Percentiles rank a stretch among this genome's conserved stretches.
Conservation (phyloP, 1,139 yeast genomes). For the Blastobotrys buckinghamii region DNA sequence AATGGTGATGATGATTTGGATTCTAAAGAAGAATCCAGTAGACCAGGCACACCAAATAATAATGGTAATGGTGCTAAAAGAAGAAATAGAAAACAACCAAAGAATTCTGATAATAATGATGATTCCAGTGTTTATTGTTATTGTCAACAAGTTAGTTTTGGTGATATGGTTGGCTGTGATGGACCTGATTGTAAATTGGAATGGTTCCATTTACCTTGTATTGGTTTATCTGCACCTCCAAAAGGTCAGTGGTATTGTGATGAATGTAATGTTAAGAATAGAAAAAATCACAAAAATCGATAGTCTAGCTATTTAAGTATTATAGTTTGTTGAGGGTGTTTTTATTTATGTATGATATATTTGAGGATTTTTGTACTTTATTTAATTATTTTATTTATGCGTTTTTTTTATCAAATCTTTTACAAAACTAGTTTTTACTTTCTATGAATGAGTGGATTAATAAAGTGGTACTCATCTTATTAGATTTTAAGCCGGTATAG, state of each 20-base stretch:
- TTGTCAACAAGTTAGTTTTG: constrained; percentile 94
- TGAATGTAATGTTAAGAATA: constrained; percentile 49
- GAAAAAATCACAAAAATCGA: background rate
- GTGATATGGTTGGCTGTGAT: constrained; percentile 99
- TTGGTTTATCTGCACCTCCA: constrained; percentile 84
- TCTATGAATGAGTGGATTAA: no score
- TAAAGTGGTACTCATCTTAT: no score
- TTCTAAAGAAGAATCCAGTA: constrained; percentile 5
- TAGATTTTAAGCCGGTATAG: no score
- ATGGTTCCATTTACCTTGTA: constrained; percentile 97
- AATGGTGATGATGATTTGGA: constrained; percentile 5
- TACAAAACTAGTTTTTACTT: no score
- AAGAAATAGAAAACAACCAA: background rate
- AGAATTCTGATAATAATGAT: constrained; percentile 14
- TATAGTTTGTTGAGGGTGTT: no score
- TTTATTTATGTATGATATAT: background rate
- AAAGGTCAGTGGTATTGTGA: constrained; percentile 98
- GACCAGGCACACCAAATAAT: background rate
- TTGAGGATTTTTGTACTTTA: background rate
- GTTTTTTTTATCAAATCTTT: no score
- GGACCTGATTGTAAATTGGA: constrained; percentile 89
- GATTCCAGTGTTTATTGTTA: constrained; percentile 86
- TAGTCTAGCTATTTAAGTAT: background rate
- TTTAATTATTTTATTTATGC: no score
- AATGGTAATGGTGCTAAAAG: background rate